Evolutionary conservation across 2,329 filamentous ascomycete species (phyloP), one percentile per base, ranked within the genome.

Genomic region (Penicillium polonicum): DNA sequence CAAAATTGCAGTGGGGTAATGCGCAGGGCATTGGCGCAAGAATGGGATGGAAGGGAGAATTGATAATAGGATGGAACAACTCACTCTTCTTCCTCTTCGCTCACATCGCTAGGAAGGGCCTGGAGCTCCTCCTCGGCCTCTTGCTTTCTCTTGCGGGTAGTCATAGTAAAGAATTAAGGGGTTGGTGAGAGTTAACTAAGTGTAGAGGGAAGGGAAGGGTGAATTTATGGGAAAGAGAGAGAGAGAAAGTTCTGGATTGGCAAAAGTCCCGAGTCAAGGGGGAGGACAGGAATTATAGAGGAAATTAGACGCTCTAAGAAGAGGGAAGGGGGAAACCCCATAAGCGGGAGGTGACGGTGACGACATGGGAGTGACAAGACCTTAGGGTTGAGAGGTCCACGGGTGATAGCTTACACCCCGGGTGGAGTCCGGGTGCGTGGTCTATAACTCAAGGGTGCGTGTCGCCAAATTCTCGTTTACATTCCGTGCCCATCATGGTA

Each of bases 1-100:
- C 17, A n/a, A 9, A 54, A 27, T 21, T n/a, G 50, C 5, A 25
- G 10, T 35, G 36, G 2, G 42, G 27, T 29, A 15, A 55, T 41
- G 44, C 36, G 36, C 29, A 25, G 13, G 12, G 13, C 8, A 36
- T 35, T 41, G 52, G 57, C 45, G 52, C 31, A 59, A 25, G 39
- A n/a, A 23, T 49, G 31, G 17, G 46, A 25, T 21, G 42, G 38
- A 59, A 48, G 43, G 51, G n/a, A 21, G 8, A 49, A 27, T 48
- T 54, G n/a, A 27, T 23, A 17, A 36, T 29, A 36, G 29, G 29
- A 29, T 42, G 15, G 5, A 12, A 45, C 29, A n/a, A 70, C 74
- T 74, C 71, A 79, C 77, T 81, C 79, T 66, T 80, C 79, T 72
- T 81, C 79, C 57, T 79, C 79, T 59, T 79, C 78, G 33, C 79